A percentile compares a stretch with the other conserved stretches of the same genome.
Evolutionary conservation across 2,329 filamentous ascomycete genomes (phyloP).

Genomic region (Aspergillus cejpii): DNA sequence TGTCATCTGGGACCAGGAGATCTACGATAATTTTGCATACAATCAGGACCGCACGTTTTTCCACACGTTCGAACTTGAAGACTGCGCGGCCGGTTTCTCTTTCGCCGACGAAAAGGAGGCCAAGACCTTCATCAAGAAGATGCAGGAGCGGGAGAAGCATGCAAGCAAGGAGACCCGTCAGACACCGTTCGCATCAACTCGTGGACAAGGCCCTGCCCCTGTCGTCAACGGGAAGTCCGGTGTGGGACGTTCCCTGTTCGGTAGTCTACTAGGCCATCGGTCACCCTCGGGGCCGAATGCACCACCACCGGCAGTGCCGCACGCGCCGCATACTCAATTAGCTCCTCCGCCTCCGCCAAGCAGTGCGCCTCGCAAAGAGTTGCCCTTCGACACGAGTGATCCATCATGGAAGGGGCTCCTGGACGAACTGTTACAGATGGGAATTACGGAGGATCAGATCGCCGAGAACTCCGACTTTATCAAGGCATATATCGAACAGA

Average conservation of each 20-base stretch:
- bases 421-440: slow-evolving; percentile 57
- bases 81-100: slow-evolving; percentile 81
- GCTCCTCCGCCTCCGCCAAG: slow-evolving; percentile 30
- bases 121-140: slow-evolving; percentile 93
- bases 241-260: slow-evolving; percentile 48
- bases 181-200: slow-evolving; percentile 61
- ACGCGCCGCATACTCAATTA: slow-evolving; percentile 26
- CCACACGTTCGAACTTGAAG: slow-evolving; percentile 92
- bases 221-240: slow-evolving; percentile 40
- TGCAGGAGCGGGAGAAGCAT: slow-evolving; percentile 93
- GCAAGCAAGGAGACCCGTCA: slow-evolving; percentile 78
- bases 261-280: slow-evolving; percentile 46
- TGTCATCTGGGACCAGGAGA: slow-evolving; percentile 95
- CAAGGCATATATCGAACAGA: slow-evolving; percentile 59
- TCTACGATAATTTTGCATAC: slow-evolving; percentile 90
- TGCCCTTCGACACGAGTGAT: slow-evolving; percentile 55
- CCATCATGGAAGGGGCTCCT: slow-evolving; percentile 56
- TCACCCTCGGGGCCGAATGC: slow-evolving; percentile 39
- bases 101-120: slow-evolving; percentile 98
- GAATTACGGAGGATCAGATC: slow-evolving; percentile 62
- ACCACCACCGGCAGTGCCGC: slow-evolving; percentile 20
- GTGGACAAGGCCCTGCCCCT: slow-evolving; percentile 43
- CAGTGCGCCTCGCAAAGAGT: slow-evolving; percentile 32
- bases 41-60: slow-evolving; percentile 98
- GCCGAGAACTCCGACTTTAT: slow-evolving; percentile 63